Evolutionary conservation across 306 rosid species (phyloP), one percentile per base, ranked within the genome.

Genomic region (Geum urbanum): DNA sequence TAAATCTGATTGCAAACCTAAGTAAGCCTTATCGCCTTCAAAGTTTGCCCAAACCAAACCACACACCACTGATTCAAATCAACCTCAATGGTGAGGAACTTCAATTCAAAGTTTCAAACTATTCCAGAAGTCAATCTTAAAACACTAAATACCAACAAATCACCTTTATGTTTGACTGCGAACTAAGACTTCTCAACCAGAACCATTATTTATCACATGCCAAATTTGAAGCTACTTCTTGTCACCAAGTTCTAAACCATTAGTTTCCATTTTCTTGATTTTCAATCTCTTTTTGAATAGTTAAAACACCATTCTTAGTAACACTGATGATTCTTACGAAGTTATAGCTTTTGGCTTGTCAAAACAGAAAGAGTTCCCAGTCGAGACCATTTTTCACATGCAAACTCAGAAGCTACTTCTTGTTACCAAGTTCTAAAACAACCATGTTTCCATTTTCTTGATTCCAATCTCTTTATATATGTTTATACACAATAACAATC

Each of bases 181-280:
- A 27, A 43, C 48, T 50, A 15, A 51, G 60, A 35, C 16, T 27
- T 32, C 40, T 27, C 24, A 32, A 16, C 16, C 13, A 9, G 48
- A n/a, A 49, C 60, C 35, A 59, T 67, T 50, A 35, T 8, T 56
- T 67, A 50, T 11, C 69, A 64, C 20, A 44, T 12, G 53, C 7
- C 19, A 37, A 50, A 19, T 52, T 35, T 50, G 4, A 16, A 48
- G 24, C 45, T 67, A 37, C 19, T n/a, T 50, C 54, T 51, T 15
- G 24, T 7, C 18, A 10, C 50, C 47, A 47, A 61, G 40, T 22
- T 61, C 40, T 27, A 27, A 27, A 27, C 32, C 12, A 16, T 46
- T 4, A n/a, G 14, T 40, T 27, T 40, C 48, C 47, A 61, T 61
- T 40, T 20, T 12, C 14, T 39, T 39, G 13, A 40, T 40, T 61